Base-by-base conservation (phyloP, 306 rosid species). In the Delonix regia region DNA sequence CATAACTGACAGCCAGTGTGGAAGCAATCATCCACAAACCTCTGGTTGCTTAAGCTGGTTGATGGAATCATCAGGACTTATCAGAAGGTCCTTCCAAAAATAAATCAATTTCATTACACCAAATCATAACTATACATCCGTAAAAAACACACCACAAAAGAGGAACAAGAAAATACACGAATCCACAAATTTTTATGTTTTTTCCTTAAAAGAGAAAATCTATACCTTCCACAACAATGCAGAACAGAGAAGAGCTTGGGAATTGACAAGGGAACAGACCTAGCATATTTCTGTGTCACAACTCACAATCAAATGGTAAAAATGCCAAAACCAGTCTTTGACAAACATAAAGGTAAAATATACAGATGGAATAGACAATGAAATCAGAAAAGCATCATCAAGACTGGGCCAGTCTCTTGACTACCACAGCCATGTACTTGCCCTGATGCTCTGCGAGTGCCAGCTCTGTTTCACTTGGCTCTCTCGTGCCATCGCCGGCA, bases 381-480 rank as follows among this genome's bases (percentile, higher is more conserved):
- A 69, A 81, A 80, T 77, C 60, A 61, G 47, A 77, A 70, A 88
- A 79, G 53, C 62, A 56, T 88, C 87, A 94, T 59, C 88, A 94
- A 59, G 89, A 77, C 75, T 10, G 77, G 55, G 80, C 83, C 63
- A 94, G 97, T 82, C 88, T 85, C 90, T 90, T 92, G 82, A 90
- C 93, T 33, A 91, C 80, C 15, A 88, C 77, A 59, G 99, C 99
- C 99, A 92, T 94, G 81, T 92, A 88, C 83, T 90, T 92, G 78
- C 97, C 99, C 86, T 94, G 99, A 80, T 89, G 95, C 89, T 94
- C 95, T 11, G 99, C 99, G 25, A 94, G 92, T 7, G 94, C 97
- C 77, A 92, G 68, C 85, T 94, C 99, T 28, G 90, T 87, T 84
- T 92, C 97, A 42, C 87, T 92, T 15, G 99, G 87, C 71, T 82